Evolutionary conservation across 176 grass and related monocot genomes (phyloP).

Genomic region (Miscanthus lutarioriparius): DNA sequence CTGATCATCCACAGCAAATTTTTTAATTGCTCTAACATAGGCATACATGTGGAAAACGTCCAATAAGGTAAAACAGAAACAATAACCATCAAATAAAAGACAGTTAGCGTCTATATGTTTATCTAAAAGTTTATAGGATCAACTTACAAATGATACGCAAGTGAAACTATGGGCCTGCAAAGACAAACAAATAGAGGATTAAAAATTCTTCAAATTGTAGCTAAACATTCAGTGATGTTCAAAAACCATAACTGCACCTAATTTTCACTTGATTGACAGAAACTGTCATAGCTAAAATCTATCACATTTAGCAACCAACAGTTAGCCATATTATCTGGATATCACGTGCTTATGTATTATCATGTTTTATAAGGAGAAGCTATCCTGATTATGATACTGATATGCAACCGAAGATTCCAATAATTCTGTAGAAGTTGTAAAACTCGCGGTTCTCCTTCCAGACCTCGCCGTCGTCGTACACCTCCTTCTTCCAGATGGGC

Average conservation of each 20-base stretch:
- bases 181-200: constrained; percentile 36
- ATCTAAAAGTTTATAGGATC: neutral
- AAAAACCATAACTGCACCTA: neutral
- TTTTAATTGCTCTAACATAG: constrained; percentile 90
- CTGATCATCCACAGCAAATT: constrained; percentile 38
- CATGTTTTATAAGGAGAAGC: no score
- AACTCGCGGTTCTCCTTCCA: constrained; percentile 96
- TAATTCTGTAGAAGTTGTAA: no score
- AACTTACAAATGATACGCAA: constrained; percentile 96
- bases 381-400: no score
- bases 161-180: constrained; percentile 79
- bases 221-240: neutral
- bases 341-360: no score
- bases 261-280: neutral
- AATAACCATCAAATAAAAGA: constrained; percentile 6
- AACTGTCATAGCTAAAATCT: neutral
- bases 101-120: neutral
- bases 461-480: constrained; percentile 95
- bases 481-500: constrained; percentile 98
- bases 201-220: neutral
- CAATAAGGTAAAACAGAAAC: constrained; percentile 6
- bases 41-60: constrained; percentile 69
- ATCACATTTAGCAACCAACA: no score
- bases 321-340: no score
- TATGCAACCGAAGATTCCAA: no score